phyloP scores from a whole-genome alignment of 2,329 filamentous ascomycete genomes.

The Ambrosiella beaveri region DNA sequence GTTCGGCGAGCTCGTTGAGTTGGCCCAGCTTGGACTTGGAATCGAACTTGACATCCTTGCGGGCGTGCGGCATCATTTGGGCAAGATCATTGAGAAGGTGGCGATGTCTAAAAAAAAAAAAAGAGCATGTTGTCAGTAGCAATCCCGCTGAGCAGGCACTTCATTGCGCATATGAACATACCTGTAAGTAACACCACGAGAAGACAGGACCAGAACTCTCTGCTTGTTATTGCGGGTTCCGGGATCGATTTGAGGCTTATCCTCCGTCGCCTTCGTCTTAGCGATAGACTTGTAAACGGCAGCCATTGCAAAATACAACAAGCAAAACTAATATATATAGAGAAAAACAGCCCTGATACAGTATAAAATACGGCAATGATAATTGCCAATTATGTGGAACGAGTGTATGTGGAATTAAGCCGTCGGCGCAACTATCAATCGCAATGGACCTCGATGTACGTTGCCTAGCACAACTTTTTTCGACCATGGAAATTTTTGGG shows the following conservation, averaged over 20 bases:
- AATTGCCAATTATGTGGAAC: constrained; percentile 4
- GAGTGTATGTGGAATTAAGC: constrained; percentile 14
- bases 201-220: constrained; percentile 77
- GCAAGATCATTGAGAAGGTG: constrained; percentile 84
- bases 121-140: background rate
- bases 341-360: background rate
- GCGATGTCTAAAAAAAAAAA: constrained; percentile 47
- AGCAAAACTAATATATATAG: background rate
- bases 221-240: constrained; percentile 47
- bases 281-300: constrained; percentile 60
- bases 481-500: constrained; percentile 12
- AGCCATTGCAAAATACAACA: constrained; percentile 34
- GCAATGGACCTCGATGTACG: background rate
- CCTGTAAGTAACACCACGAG: constrained; percentile 80
- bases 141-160: background rate
- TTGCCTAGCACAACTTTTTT: constrained; percentile 6
- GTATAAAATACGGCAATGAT: background rate
- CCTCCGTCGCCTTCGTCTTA: constrained; percentile 35
- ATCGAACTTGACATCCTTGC: constrained; percentile 93
- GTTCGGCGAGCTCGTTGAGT: constrained; percentile 56
- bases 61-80: constrained; percentile 73
- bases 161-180: constrained; percentile 19
- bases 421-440: background rate
- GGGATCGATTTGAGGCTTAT: constrained; percentile 27
- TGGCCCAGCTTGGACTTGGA: constrained; percentile 77